A percentile compares a stretch with the other conserved stretches of the same genome.
Evolutionary conservation across 306 rosid species (phyloP).

Genomic region (Casuarina glauca): DNA sequence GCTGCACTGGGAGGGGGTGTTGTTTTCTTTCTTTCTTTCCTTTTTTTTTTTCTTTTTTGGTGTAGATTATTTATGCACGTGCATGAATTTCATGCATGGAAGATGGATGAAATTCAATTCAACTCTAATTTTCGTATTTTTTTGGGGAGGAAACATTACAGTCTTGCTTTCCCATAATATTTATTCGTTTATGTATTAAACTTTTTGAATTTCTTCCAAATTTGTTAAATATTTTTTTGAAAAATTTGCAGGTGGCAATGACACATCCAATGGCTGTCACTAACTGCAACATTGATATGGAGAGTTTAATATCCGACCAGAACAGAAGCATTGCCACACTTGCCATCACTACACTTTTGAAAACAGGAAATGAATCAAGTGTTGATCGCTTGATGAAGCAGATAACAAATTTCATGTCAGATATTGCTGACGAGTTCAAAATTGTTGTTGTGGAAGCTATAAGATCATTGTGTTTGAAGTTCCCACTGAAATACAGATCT

Average conservation of each 20-base stretch:
- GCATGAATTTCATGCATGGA: background rate
- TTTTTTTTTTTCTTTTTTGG: background rate
- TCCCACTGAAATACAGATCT: conserved; percentile 90
- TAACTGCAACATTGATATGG: conserved; percentile 98
- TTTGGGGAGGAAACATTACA: background rate
- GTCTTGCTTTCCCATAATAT: background rate
- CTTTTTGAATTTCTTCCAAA: background rate
- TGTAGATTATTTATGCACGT: background rate
- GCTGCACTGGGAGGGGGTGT: background rate
- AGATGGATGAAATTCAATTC: background rate
- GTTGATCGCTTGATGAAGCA: conserved; percentile 99
- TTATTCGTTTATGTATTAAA: background rate
- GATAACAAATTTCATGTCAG: conserved; percentile 97
- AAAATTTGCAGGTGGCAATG: conserved; percentile 87
- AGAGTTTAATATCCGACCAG: conserved; percentile 92
- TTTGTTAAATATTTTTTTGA: conserved; percentile 17
- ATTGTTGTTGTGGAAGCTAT: conserved; percentile 98
- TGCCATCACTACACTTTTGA: conserved; percentile 95
- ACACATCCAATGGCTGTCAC: conserved; percentile 99
- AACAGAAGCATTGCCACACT: conserved; percentile 99
- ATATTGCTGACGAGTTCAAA: conserved; percentile 97
- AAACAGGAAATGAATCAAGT: conserved; percentile 98
- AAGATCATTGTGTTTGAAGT: conserved; percentile 90
- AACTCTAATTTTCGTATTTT: background rate
- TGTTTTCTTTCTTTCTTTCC: background rate